Evolutionary conservation across 139 green algal genomes (phyloP), one percentile per base, ranked within the genome.

Genomic region (Chlamydomonas urium): DNA sequence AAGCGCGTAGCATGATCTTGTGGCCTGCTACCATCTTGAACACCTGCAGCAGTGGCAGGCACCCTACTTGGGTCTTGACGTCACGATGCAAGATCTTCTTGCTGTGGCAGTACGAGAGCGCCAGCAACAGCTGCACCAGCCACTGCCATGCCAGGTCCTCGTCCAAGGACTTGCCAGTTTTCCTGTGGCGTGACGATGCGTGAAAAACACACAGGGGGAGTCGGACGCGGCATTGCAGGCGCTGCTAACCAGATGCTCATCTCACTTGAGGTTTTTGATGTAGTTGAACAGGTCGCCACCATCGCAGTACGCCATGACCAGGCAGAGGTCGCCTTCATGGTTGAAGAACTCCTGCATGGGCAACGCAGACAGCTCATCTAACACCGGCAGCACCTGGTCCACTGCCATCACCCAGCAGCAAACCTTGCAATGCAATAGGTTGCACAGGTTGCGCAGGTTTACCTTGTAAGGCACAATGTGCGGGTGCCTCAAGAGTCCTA

Each of bases 31-130:
- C n/a, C n/a, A n/a, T n/a, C n/a, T n/a, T n/a, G n/a, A n/a, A n/a
- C n/a, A n/a, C n/a, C n/a, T n/a, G n/a, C n/a, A n/a, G n/a, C n/a
- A n/a, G n/a, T n/a, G n/a, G n/a, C n/a, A n/a, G n/a, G n/a, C n/a
- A n/a, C n/a, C 45, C 21, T 26, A 63, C 53, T 31, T 67, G 60
- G 26, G 76, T 84, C 65, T 87, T 87, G 35, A 87, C 71, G 60
- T 87, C 81, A 26, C 81, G 56, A 50, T 87, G 81, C 60, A 87
- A 65, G 48, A 81, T 80, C 60, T 76, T 77, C 66, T 86, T 83
- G 38, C 29, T 34, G 70, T 85, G 78, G 47, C 75, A 62, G 59
- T 85, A 79, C 4, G 66, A 80, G 34, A 82, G 59, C 31, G 79
- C 71, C 47, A 80, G 79, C 71, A 81, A 63, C 62, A 83, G 73